These are phyloP conservation scores for Geum urbanum DNA, from an alignment of 306 rosid genomes.

Conservation along the genomic window DNA sequence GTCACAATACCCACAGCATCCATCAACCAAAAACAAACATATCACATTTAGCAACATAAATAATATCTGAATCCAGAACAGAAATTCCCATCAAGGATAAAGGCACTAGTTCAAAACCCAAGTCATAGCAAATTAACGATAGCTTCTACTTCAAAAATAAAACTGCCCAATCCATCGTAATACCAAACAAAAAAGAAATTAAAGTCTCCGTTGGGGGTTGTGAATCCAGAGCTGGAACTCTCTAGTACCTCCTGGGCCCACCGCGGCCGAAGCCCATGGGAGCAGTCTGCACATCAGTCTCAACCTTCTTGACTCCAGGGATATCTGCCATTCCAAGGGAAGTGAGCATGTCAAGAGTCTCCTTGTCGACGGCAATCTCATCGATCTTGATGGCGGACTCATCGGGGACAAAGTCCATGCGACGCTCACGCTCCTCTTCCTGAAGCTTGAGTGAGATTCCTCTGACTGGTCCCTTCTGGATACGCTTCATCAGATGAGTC, in stretches of 20 bases:
- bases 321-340: conserved; percentile 49
- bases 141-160: not conserved
- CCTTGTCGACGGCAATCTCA: conserved; percentile 50
- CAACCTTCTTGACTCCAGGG: conserved; percentile 43
- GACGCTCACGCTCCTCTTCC: conserved; percentile 68
- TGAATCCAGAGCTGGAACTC: not conserved
- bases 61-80: conserved; percentile 1
- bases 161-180: not conserved
- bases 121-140: not conserved
- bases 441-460: conserved; percentile 69
- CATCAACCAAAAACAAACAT: not conserved
- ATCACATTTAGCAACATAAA: not conserved
- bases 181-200: not conserved
- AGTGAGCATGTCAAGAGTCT: conserved; percentile 52
- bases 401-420: conserved; percentile 65
- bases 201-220: not conserved
- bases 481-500: conserved; percentile 64
- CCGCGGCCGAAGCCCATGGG: conserved; percentile 35
- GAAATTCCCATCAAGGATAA: not conserved
- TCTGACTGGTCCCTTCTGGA: conserved; percentile 62
- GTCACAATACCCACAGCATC: not conserved
- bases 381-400: conserved; percentile 47
- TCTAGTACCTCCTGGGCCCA: conserved; percentile 45
- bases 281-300: conserved; percentile 27
- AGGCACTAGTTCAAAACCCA: not conserved